phyloP scores from a whole-genome alignment of 108 stramenopile genomes.

The Conticribra weissflogii region DNA sequence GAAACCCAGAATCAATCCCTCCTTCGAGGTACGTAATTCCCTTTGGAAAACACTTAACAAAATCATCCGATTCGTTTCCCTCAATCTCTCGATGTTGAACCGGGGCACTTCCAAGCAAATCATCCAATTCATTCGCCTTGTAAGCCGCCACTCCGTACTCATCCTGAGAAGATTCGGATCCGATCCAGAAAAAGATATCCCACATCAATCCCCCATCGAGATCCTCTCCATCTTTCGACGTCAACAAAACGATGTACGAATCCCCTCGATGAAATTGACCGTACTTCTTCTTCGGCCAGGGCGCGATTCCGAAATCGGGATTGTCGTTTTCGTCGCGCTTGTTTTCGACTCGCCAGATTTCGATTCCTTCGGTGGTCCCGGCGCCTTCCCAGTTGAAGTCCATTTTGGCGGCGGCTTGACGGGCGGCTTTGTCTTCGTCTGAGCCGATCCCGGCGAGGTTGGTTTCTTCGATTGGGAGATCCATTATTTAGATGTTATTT shows the following conservation, averaged over 20 bases:
- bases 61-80: slow-evolving; percentile 77
- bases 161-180: slow-evolving; percentile 86
- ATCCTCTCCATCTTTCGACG: slow-evolving; percentile 37
- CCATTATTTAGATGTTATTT: slow-evolving; percentile 8
- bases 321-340: slow-evolving; percentile 44
- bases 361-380: slow-evolving; percentile 55
- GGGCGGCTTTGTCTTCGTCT: slow-evolving; percentile 23
- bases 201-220: slow-evolving; percentile 39
- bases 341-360: slow-evolving; percentile 90
- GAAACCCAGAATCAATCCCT: slow-evolving; percentile 89
- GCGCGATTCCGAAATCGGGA: slow-evolving; percentile 56
- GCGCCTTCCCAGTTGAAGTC: slow-evolving; percentile 62
- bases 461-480: slow-evolving; percentile 30
- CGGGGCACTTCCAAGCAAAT: slow-evolving; percentile 76
- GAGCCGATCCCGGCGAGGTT: slow-evolving; percentile 33
- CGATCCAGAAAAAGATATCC: slow-evolving; percentile 88
- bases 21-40: slow-evolving; percentile 82
- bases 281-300: slow-evolving; percentile 55
- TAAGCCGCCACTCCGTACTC: slow-evolving; percentile 91
- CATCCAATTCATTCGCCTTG: slow-evolving; percentile 95
- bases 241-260: slow-evolving; percentile 84
- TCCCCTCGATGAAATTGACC: slow-evolving; percentile 90
- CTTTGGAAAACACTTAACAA: slow-evolving; percentile 60
- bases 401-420: slow-evolving; percentile 55
- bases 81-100: slow-evolving; percentile 92